A percentile compares a stretch with the other conserved stretches of the same genome.
Evolutionary conservation across 148 eudicot species (phyloP).

Genomic region (Suaeda aralocaspica): DNA sequence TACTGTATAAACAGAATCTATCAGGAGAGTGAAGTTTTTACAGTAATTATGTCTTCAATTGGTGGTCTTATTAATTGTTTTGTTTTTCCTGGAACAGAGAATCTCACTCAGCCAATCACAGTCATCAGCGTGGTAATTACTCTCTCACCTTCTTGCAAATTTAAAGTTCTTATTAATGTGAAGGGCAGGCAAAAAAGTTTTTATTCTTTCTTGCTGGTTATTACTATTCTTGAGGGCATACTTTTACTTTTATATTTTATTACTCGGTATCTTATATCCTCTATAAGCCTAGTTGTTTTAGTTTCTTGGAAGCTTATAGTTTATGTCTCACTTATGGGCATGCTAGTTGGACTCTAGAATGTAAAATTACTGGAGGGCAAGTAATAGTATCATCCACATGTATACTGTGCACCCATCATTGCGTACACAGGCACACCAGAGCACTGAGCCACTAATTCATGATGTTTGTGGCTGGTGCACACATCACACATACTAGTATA

Average conservation of each 20-base stretch:
- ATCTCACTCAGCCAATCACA: not conserved
- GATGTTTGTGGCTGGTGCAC: not conserved
- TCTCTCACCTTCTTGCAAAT: conserved; percentile 1
- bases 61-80: too few relatives aligned
- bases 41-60: too few relatives aligned
- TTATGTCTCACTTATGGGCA: not conserved
- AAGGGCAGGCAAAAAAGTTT: not conserved
- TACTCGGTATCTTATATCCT: not conserved
- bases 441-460: not conserved
- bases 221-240: not conserved
- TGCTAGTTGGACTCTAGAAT: not conserved
- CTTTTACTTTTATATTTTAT: not conserved
- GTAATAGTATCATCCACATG: not conserved
- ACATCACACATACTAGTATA: not conserved
- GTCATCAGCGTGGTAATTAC: not conserved
- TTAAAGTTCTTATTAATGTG: not conserved
- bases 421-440: not conserved
- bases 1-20: too few relatives aligned
- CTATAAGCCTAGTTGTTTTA: too few relatives aligned
- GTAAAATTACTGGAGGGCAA: not conserved
- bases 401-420: not conserved
- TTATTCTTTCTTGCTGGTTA: conserved; percentile 9
- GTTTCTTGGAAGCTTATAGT: not conserved
- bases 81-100: not conserved
- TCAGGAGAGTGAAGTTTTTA: not conserved